Conservation (phyloP, 2,329 filamentous ascomycete species). For the Alternaria gansuensis region DNA sequence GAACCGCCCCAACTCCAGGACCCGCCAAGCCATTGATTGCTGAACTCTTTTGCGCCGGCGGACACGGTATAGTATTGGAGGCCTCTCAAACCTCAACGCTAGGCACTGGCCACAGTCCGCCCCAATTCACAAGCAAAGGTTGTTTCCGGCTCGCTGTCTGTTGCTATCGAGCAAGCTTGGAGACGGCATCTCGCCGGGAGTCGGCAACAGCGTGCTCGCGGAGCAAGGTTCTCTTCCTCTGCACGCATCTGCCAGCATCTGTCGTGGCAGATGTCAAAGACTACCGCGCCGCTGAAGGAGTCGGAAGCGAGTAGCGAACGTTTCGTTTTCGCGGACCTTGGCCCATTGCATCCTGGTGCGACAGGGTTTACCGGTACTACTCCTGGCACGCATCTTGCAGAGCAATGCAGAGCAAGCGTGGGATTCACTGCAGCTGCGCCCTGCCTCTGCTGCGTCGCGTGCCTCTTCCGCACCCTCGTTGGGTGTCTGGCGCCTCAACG, state of each 20-base stretch:
- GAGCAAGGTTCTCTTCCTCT: constrained; percentile 4
- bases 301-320: constrained; percentile 23
- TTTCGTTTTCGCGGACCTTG: constrained; percentile 32
- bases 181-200: background rate
- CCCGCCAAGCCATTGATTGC: constrained; percentile 13
- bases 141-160: background rate
- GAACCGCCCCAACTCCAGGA: background rate
- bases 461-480: constrained; percentile 9
- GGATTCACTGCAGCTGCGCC: constrained; percentile 19
- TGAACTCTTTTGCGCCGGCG: constrained; percentile 3
- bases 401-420: constrained; percentile 17
- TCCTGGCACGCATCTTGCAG: constrained; percentile 26
- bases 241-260: constrained; percentile 7
- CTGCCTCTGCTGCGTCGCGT: constrained; percentile 12
- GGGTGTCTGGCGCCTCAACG: background rate
- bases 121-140: background rate
- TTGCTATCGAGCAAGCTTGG: constrained; percentile 8
- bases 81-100: constrained; percentile 19
- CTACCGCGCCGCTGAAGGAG: constrained; percentile 14
- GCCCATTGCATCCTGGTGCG: constrained; percentile 38
- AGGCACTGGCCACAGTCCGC: background rate
- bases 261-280: background rate
- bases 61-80: background rate
- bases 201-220: constrained; percentile 6
- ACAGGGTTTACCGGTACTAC: constrained; percentile 15